Evolutionary conservation across 2,329 filamentous ascomycete genomes (phyloP).

Genomic region (Colletotrichum acutatum): DNA sequence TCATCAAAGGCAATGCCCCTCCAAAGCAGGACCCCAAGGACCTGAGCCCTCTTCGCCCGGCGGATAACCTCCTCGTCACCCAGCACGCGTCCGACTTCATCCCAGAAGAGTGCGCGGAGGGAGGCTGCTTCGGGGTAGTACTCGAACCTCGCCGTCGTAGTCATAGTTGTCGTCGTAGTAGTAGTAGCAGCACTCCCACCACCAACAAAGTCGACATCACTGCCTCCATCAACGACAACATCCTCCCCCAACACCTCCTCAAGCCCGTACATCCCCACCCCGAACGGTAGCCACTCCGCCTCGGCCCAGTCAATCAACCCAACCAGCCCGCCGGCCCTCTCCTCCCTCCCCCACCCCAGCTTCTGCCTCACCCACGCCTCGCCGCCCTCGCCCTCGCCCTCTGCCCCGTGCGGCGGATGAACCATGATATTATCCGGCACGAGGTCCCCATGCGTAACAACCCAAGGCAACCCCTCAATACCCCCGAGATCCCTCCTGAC

Average conservation of each 20-base stretch:
- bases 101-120: conserved; percentile 64
- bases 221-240: background rate
- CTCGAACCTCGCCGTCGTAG: conserved; percentile 45
- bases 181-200: background rate
- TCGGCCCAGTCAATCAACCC: conserved; percentile 75
- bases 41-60: conserved; percentile 55
- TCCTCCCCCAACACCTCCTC: conserved; percentile 67
- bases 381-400: background rate
- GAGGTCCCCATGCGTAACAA: conserved; percentile 71
- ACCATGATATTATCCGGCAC: conserved; percentile 68
- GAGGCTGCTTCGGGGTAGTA: conserved; percentile 56
- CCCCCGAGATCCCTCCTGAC: conserved; percentile 43
- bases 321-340: conserved; percentile 52
- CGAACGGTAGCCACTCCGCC: conserved; percentile 69
- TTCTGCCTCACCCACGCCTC: background rate
- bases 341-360: background rate
- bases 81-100: conserved; percentile 48
- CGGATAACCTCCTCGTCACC: conserved; percentile 40
- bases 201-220: conserved; percentile 40
- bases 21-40: conserved; percentile 70
- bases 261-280: conserved; percentile 68
- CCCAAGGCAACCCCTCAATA: conserved; percentile 61
- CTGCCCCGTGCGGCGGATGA: conserved; percentile 41
- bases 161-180: background rate
- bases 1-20: conserved; percentile 72